A percentile compares a stretch with the other conserved stretches of the same genome.
Evolutionary conservation across 2,329 filamentous ascomycete genomes (phyloP).

Genomic region (Cercospora citrullina): DNA sequence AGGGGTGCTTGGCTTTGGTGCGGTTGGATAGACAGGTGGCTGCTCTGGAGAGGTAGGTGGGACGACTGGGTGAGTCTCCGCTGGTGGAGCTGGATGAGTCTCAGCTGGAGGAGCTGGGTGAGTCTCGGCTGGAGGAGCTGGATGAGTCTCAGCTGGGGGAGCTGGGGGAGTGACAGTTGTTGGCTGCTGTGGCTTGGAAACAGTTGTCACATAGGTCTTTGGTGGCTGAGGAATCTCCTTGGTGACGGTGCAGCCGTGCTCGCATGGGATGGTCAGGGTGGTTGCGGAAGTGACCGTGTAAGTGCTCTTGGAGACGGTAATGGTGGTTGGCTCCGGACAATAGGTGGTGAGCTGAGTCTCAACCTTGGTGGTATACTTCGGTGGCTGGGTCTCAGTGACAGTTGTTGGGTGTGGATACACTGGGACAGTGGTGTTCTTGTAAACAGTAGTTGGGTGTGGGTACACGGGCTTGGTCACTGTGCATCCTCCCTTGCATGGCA

Average conservation of each 20-base stretch:
- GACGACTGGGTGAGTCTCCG: not conserved
- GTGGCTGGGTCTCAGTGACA: not conserved
- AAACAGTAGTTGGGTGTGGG: conserved; percentile 55
- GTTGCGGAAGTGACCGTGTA: conserved; percentile 60
- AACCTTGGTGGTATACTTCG: not conserved
- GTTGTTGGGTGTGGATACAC: not conserved
- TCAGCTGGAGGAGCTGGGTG: not conserved
- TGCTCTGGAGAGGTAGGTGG: not conserved
- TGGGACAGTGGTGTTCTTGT: not conserved
- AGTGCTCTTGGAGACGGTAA: conserved; percentile 65
- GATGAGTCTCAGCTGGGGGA: not conserved
- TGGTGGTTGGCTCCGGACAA: conserved; percentile 66
- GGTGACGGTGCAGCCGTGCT: conserved; percentile 14
- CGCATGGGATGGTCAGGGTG: conserved; percentile 11
- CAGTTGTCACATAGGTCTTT: not conserved
- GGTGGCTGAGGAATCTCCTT: not conserved
- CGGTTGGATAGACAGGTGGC: not conserved
- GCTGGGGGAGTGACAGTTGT: not conserved
- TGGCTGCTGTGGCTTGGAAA: not conserved
- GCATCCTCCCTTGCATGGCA: conserved; percentile 25
- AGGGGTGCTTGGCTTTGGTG: not conserved
- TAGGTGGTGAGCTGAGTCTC: conserved; percentile 60
- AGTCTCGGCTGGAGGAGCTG: not conserved
- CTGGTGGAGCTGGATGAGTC: not conserved
- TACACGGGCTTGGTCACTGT: conserved; percentile 44